Percentiles rank a stretch among this genome's conserved stretches.
phyloP scores from a whole-genome alignment of 2,329 filamentous ascomycete genomes.

The Sporothrix pseudoabietina region DNA sequence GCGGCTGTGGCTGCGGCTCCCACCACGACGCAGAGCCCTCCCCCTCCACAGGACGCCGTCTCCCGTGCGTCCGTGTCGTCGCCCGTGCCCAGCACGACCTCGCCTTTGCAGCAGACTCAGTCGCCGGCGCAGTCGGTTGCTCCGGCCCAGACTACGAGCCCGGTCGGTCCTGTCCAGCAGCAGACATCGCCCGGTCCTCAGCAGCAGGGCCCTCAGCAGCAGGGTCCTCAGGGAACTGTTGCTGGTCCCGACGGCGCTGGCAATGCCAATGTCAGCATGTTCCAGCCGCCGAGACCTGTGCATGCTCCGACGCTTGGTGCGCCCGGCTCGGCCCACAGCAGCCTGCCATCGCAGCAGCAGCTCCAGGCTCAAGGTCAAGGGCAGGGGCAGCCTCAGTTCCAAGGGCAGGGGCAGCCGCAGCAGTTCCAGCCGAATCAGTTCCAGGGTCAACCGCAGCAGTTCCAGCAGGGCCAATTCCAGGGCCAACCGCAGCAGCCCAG shows the following conservation, averaged over 20 bases:
- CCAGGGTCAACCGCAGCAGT: background rate
- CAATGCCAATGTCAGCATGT: background rate
- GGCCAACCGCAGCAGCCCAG: constrained; percentile 19
- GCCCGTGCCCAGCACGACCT: constrained; percentile 7
- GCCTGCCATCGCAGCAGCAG: constrained; percentile 12
- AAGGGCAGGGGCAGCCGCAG: constrained; percentile 9
- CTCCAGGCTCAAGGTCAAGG: constrained; percentile 7
- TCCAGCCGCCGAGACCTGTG: background rate
- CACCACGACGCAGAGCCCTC: background rate
- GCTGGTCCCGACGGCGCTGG: background rate
- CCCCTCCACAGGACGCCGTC: background rate
- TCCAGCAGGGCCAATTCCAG: background rate
- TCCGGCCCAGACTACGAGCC: background rate
- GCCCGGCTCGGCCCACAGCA: background rate
- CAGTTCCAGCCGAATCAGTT: constrained; percentile 18
- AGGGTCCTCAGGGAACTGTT: background rate
- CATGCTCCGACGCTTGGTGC: background rate
- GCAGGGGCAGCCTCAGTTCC: background rate
- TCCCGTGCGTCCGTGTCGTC: background rate
- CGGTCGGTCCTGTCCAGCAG: background rate
- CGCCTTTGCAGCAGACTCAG: constrained; percentile 1
- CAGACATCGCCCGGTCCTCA: background rate
- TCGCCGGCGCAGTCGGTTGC: background rate
- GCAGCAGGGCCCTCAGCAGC: background rate
- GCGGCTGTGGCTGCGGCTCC: background rate